A percentile compares a stretch with the other conserved stretches of the same genome.
phyloP scores from a whole-genome alignment of 2,329 filamentous ascomycete species.

The Apiospora koreana region DNA sequence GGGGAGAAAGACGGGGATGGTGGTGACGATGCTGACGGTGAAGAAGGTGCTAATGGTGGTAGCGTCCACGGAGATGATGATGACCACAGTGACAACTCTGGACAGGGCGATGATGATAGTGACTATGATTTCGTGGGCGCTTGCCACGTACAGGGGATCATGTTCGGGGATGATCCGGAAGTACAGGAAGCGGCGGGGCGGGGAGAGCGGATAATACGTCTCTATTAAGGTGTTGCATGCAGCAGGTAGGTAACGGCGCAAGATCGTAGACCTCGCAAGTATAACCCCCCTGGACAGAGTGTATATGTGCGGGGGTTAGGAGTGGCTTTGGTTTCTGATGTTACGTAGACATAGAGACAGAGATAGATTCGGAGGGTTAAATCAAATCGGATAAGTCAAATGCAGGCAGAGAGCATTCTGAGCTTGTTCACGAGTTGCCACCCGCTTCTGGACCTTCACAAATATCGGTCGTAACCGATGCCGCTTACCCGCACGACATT shows the following conservation, averaged over 20 bases:
- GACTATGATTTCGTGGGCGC: constrained; percentile 9
- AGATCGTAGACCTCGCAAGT: too few species aligned
- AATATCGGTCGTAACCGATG: background rate
- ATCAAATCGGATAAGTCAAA: too few species aligned
- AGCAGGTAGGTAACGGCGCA: background rate
- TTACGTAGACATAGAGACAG: too few species aligned
- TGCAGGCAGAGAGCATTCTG: too few species aligned
- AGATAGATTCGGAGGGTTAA: too few species aligned
- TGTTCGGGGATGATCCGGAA: constrained; percentile 2
- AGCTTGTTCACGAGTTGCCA: too few species aligned
- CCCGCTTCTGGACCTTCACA: background rate
- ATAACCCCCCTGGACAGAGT: too few species aligned
- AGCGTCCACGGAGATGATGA: too few species aligned
- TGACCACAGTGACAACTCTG: background rate
- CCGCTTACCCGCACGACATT: background rate
- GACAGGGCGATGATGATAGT: background rate
- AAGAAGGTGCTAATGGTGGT: too few species aligned
- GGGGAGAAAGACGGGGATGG: background rate
- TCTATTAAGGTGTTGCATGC: background rate
- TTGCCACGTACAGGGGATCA: constrained; percentile 9
- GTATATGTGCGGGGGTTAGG: too few species aligned
- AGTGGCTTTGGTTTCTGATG: too few species aligned
- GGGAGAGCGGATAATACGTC: background rate
- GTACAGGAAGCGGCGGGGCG: background rate
- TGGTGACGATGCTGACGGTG: too few species aligned